Base-by-base conservation (phyloP, 345 rosid species). In the Eucalyptus pumila region DNA sequence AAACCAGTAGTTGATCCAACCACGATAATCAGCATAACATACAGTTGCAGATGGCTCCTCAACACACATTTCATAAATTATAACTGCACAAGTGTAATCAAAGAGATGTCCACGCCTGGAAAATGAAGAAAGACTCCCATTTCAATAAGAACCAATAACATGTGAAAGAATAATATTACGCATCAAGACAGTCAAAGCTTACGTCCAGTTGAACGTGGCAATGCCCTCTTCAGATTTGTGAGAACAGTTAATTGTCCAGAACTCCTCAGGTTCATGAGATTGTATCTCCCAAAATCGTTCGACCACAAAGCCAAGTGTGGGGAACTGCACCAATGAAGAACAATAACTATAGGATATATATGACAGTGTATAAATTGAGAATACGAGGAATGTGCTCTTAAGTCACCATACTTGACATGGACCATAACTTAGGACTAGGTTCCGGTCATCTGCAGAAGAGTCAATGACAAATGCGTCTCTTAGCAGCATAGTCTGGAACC, bases 251-350 rank as follows among this genome's bases (percentile, higher is more conserved):
- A 97, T 93, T 42, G 94, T 93, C 99, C 99, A 98, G 90, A 95
- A 98, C 87, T 97, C 98, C 92, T 98, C 99, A n/a, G 98, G 96
- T 92, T 95, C 96, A 92, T 98, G 99, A 90, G 99, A 93, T 91
- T 97, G 96, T 89, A 97, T 93, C 92, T 98, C 99, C 99, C 99
- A 98, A 87, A 94, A 95, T 44, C 99, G 95, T 90, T 96, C 99
- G 85, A 98, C 99, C 88, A 98, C 93, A 94, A 98, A 98, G 34
- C 99, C 99, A 40, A 96, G 98, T 52, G 99, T 97, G 9, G 99
- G 99, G 90, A 98, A 98, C 99, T 98, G 89, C 88, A 88, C 40
- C 6, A 13, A 87, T 80, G 83, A 90, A 80, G 86, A 69, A 87
- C 87, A 90, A n/a, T n/a, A 86, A 48, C 40, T 86, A 50, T 30